Percentiles rank a stretch among this genome's conserved stretches.
Conservation (phyloP, 2,329 filamentous ascomycete genomes). For the Aspergillus awamori region DNA sequence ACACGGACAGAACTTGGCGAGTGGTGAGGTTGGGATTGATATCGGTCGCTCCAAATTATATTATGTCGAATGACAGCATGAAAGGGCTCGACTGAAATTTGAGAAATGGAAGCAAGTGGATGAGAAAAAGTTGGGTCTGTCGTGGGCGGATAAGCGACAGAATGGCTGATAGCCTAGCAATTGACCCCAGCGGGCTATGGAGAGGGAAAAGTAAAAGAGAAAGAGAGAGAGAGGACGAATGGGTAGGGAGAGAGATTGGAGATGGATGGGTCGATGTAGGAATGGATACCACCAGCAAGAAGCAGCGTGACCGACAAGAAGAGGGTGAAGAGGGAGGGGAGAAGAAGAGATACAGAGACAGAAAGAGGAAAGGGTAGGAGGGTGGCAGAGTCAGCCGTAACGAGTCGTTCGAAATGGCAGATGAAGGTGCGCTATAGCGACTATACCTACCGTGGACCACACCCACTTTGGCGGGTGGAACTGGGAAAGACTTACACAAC, state of each 20-base stretch:
- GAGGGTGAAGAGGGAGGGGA: conserved; percentile 10
- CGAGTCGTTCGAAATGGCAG: conserved; percentile 8
- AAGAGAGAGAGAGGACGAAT: conserved; percentile 1
- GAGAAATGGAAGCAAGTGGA: not conserved
- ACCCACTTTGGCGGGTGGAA: not conserved
- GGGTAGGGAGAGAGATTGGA: not conserved
- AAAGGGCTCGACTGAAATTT: not conserved
- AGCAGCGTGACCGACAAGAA: not conserved
- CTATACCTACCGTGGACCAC: conserved; percentile 1
- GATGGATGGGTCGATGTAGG: conserved; percentile 1
- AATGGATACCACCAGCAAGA: not conserved
- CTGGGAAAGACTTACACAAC: not conserved
- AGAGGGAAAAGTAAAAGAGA: not conserved
- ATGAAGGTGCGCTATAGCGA: conserved; percentile 4
- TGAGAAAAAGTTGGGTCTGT: not conserved
- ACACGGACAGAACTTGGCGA: not conserved
- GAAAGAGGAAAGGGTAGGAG: conserved; percentile 10
- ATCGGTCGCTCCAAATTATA: not conserved
- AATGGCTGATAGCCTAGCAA: conserved; percentile 11
- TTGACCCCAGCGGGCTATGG: conserved; percentile 12
- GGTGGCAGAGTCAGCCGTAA: conserved; percentile 18
- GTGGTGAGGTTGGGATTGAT: not conserved
- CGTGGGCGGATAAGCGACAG: not conserved
- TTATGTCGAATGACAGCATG: not conserved
- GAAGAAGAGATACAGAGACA: conserved; percentile 1